Evolutionary conservation across 1,284 basidiomycete genomes (phyloP).

Genomic region (Microbotryomycetes sp.): DNA sequence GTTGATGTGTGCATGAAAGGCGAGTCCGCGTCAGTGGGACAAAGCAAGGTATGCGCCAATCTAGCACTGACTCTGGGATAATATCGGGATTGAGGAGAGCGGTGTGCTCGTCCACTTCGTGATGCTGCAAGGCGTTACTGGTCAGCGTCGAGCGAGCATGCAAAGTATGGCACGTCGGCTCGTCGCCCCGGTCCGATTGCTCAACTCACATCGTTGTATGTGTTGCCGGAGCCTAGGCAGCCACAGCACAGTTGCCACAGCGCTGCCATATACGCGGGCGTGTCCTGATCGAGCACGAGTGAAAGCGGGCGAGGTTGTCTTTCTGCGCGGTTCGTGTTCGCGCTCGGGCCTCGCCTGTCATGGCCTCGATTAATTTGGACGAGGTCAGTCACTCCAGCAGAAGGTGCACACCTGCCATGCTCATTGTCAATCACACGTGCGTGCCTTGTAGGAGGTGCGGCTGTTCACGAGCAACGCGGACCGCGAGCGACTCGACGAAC

Average conservation of each 20-base stretch:
- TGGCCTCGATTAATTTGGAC: conserved; percentile 10
- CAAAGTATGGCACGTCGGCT: background rate
- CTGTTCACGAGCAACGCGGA: conserved; percentile 82
- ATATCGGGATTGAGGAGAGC: background rate
- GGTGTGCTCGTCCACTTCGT: background rate
- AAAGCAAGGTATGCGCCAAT: too few species aligned
- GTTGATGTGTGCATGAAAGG: too few species aligned
- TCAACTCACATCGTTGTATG: background rate
- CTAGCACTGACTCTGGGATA: background rate
- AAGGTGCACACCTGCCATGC: background rate
- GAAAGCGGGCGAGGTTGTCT: too few species aligned
- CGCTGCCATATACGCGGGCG: background rate
- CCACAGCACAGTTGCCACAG: background rate
- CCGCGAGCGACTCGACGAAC: conserved; percentile 78
- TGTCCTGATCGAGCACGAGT: too few species aligned
- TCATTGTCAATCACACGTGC: background rate
- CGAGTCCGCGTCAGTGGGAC: too few species aligned
- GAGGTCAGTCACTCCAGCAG: background rate
- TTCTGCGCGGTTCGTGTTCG: too few species aligned
- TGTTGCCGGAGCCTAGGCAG: background rate
- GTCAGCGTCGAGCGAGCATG: background rate
- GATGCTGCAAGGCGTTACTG: background rate
- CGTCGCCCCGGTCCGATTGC: too few species aligned
- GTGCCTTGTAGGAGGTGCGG: conserved; percentile 61
- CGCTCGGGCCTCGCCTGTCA: too few species aligned